phyloP scores from a whole-genome alignment of 495 filamentous ascomycete genomes.

The Penicillium roqueforti region DNA sequence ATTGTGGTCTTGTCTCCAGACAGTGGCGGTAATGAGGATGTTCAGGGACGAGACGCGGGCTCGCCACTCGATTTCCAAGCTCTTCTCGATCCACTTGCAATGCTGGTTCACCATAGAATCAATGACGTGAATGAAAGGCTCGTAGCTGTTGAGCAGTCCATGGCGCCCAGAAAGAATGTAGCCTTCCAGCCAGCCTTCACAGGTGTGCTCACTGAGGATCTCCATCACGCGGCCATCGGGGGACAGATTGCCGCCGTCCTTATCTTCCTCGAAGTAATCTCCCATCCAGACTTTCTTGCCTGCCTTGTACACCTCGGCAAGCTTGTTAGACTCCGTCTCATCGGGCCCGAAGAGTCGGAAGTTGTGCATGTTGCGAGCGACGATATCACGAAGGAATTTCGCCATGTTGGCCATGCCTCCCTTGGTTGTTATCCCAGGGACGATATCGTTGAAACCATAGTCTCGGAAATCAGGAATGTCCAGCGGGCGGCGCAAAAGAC shows the following conservation, averaged over 20 bases:
- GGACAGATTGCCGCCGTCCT: slow-evolving; percentile 63
- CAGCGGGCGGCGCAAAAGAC: slow-evolving; percentile 56
- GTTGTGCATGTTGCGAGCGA: slow-evolving; percentile 53
- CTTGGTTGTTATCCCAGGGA: slow-evolving; percentile 45
- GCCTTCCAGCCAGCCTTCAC: slow-evolving; percentile 73
- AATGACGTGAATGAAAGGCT: slow-evolving; percentile 74
- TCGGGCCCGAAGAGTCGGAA: slow-evolving; percentile 74
- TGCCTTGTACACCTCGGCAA: slow-evolving; percentile 59
- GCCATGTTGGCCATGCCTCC: slow-evolving; percentile 64
- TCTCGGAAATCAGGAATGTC: slow-evolving; percentile 60
- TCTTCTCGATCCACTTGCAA: slow-evolving; percentile 78
- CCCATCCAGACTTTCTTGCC: slow-evolving; percentile 75
- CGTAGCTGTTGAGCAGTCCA: slow-evolving; percentile 70
- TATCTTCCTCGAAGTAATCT: slow-evolving; percentile 68
- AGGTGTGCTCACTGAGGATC: slow-evolving; percentile 71
- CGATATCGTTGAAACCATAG: slow-evolving; percentile 54
- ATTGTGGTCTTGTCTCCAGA: slow-evolving; percentile 77
- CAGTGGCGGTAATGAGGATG: slow-evolving; percentile 68
- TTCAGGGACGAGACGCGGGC: slow-evolving; percentile 64
- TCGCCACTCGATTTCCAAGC: slow-evolving; percentile 66
- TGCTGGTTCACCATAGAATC: slow-evolving; percentile 79
- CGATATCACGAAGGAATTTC: slow-evolving; percentile 57
- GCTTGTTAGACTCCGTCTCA: slow-evolving; percentile 75
- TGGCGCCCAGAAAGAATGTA: slow-evolving; percentile 68
- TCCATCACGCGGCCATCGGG: slow-evolving; percentile 67